Base-by-base conservation (phyloP, 768 basidiomycete genomes). In the Mycena sanguinolenta region DNA sequence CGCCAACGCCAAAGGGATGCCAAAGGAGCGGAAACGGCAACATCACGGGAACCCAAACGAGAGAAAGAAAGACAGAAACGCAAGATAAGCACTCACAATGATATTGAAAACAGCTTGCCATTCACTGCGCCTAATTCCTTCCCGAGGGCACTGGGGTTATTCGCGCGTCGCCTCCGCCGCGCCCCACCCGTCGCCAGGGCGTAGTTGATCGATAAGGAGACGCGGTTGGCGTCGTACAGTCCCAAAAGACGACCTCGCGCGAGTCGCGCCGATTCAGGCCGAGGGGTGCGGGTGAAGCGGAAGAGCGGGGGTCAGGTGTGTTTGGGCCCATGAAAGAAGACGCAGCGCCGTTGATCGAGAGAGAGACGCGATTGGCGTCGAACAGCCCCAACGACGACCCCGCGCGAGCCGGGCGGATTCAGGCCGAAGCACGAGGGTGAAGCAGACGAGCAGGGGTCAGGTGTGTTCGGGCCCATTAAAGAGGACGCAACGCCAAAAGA, bases 41-140 rank as follows among this genome's bases (percentile, higher is more conserved):
- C n/a, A n/a, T n/a, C n/a, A n/a, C n/a, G n/a, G n/a, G n/a, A n/a
- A n/a, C n/a, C n/a, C n/a, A n/a, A n/a, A n/a, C n/a, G n/a, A n/a
- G n/a, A n/a, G n/a, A n/a, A n/a, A 17, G 36, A 28, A 52, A 9
- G 13, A n/a, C 23, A 25, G 4, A n/a, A 44, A 8, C 7, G 19
- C 23, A 3, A 23, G n/a, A n/a, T n/a, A n/a, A n/a, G n/a, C n/a
- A n/a, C 71, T 38, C 58, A 69, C 71, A 52, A 25, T 63, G 1
- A 38, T n/a, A 58, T 72, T 72, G 13, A 72, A 68, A 0, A 69
- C 10, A n/a, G n/a, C n/a, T n/a, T n/a, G n/a, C n/a, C n/a, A 7
- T 17, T 4, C 7, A 10, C 7, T n/a, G n/a, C n/a, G n/a, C n/a
- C n/a, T n/a, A n/a, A n/a, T 13, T 8, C 39, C 34, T 55, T 53